Percentiles rank a stretch among this genome's conserved stretches.
These are phyloP conservation scores for Lobosporangium transversale DNA, from an alignment of 192 early-diverging fungal species.

Conservation along the genomic window DNA sequence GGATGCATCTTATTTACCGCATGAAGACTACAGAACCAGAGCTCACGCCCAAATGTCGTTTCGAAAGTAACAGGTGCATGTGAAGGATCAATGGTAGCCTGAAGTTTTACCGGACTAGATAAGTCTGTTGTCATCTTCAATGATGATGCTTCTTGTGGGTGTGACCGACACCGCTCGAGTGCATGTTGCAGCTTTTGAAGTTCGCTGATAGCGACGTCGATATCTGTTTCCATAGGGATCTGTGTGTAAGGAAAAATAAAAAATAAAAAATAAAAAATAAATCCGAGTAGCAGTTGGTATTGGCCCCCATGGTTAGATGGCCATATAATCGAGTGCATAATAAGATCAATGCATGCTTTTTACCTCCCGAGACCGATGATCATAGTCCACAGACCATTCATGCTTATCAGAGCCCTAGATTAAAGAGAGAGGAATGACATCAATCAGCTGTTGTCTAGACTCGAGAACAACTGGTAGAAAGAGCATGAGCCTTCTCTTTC, in stretches of 20 bases:
- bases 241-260: conserved; percentile 11
- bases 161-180: conserved; percentile 15
- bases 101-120: conserved; percentile 29
- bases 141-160: neutral
- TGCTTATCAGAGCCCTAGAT: conserved; percentile 12
- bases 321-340: too few relatives aligned
- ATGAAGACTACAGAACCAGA: conserved; percentile 69
- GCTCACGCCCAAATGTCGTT: conserved; percentile 64
- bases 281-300: too few relatives aligned
- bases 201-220: conserved; percentile 42
- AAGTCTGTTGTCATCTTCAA: conserved; percentile 19
- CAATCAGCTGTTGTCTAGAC: too few relatives aligned
- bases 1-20: too few relatives aligned
- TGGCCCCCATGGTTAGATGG: too few relatives aligned
- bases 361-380: conserved; percentile 58
- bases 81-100: conserved; percentile 57
- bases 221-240: conserved; percentile 58
- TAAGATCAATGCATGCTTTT: too few relatives aligned
- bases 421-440: too few relatives aligned
- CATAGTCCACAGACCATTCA: conserved; percentile 56
- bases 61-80: conserved; percentile 25
- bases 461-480: too few relatives aligned
- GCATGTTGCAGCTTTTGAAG: conserved; percentile 27
- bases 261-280: neutral
- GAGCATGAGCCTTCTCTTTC: too few relatives aligned